phyloP scores from a whole-genome alignment of 352 stramenopile species.

The Lagenidium sp. region DNA sequence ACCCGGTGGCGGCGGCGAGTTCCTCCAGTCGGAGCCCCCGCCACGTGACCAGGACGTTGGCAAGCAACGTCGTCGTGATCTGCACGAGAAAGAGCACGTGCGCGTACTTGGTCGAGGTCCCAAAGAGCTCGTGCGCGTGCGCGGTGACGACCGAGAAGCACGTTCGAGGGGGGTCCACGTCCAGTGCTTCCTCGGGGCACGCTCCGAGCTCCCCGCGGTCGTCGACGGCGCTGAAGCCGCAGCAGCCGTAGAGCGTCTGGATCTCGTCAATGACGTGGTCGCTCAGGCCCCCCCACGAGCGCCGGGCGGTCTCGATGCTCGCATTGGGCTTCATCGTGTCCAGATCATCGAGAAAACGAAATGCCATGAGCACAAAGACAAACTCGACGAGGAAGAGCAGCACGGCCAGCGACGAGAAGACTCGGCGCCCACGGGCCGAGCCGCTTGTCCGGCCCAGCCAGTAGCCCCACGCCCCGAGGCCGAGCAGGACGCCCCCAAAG shows the following conservation, averaged over 20 bases:
- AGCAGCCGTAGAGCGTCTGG: slow-evolving; percentile 22
- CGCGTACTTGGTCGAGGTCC: slow-evolving; percentile 14
- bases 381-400: slow-evolving; percentile 7
- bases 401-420: slow-evolving; percentile 1
- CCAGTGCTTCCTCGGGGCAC: slow-evolving; percentile 22
- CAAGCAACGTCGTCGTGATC: slow-evolving; percentile 9
- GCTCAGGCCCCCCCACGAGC: slow-evolving; percentile 9
- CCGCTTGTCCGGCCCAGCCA: background rate
- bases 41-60: slow-evolving; percentile 15
- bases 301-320: slow-evolving; percentile 1
- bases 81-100: slow-evolving; percentile 15
- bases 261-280: slow-evolving; percentile 9
- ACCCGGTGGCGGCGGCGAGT: slow-evolving; percentile 7
- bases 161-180: slow-evolving; percentile 10
- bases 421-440: background rate
- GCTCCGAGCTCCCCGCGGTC: background rate
- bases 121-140: slow-evolving; percentile 13
- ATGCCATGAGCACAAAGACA: slow-evolving; percentile 11
- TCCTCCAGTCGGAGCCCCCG: slow-evolving; percentile 10
- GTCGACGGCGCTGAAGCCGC: slow-evolving; percentile 17
- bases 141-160: slow-evolving; percentile 13
- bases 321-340: slow-evolving; percentile 6
- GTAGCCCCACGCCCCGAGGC: slow-evolving; percentile 4
- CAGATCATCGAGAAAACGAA: slow-evolving; percentile 15
- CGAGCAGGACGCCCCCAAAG: slow-evolving; percentile 8